A percentile compares a stretch with the other conserved stretches of the same genome.
Evolutionary conservation across 805 yeast genomes (phyloP).

Genomic region (Blastobotrys muscicola): DNA sequence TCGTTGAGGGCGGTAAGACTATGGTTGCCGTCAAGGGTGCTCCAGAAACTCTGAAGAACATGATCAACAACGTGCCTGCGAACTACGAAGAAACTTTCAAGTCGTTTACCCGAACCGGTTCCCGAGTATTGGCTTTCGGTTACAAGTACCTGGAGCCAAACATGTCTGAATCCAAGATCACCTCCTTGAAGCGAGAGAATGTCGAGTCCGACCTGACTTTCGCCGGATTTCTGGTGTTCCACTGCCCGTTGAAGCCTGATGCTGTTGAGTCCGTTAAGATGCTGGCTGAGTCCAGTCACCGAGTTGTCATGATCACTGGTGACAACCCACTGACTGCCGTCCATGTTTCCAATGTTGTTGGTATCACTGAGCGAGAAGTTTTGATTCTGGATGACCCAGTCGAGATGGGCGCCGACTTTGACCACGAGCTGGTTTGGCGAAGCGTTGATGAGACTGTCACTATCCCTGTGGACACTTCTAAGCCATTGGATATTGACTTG

Average conservation of each 20-base stretch:
- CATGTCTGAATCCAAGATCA: conserved; percentile 40
- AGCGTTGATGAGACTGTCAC: conserved; percentile 67
- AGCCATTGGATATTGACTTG: conserved; percentile 44
- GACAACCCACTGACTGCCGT: conserved; percentile 98
- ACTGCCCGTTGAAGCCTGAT: conserved; percentile 91
- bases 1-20: conserved; percentile 40
- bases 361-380: conserved; percentile 72
- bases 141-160: conserved; percentile 58
- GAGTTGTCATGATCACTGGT: conserved; percentile 97
- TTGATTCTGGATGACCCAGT: conserved; percentile 82
- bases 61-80: conserved; percentile 62
- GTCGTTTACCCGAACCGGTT: conserved; percentile 88
- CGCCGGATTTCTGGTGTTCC: conserved; percentile 93
- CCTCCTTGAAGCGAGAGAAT: conserved; percentile 58
- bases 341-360: conserved; percentile 92
- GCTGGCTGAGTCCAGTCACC: conserved; percentile 92
- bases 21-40: conserved; percentile 94
- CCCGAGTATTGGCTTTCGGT: conserved; percentile 93
- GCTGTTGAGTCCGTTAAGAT: conserved; percentile 83
- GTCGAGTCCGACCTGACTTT: conserved; percentile 68
- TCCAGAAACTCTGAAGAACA: conserved; percentile 83
- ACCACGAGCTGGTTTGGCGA: conserved; percentile 68
- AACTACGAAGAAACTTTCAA: conserved; percentile 79
- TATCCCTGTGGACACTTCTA: conserved; percentile 55
- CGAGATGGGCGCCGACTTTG: conserved; percentile 40